phyloP scores from a whole-genome alignment of 164 flowering plant species.

The Dillenia suffruticosa region DNA sequence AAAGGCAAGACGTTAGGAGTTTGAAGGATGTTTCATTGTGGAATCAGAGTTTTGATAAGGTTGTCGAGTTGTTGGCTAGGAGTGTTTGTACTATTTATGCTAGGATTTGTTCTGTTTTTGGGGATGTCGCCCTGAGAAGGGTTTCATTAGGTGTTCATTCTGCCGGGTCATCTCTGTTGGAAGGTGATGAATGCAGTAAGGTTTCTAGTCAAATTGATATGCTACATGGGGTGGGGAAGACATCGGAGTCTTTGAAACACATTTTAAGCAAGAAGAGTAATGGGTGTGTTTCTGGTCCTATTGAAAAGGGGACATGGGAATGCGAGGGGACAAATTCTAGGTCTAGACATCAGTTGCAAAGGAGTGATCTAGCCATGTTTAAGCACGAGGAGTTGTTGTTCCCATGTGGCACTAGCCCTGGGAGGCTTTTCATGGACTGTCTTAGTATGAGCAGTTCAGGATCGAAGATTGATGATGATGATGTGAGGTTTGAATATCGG shows the following conservation, averaged over 20 bases:
- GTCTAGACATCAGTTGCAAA: conserved; percentile 26
- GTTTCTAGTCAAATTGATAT: conserved; percentile 25
- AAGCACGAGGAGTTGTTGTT: conserved; percentile 47
- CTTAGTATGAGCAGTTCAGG: conserved; percentile 72
- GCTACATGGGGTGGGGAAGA: conserved; percentile 8
- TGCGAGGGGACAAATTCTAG: conserved; percentile 22
- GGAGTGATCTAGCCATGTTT: conserved; percentile 27
- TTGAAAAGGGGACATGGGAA: conserved; percentile 20
- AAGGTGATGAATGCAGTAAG: conserved; percentile 21
- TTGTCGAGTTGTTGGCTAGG: conserved; percentile 79
- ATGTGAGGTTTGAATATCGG: conserved; percentile 28
- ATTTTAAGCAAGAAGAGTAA: conserved; percentile 23
- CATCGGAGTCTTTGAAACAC: conserved; percentile 28
- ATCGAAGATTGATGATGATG: conserved; percentile 48
- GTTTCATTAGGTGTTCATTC: too few species aligned
- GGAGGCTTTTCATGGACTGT: conserved; percentile 78
- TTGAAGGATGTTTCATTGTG: conserved; percentile 75
- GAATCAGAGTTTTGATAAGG: conserved; percentile 88
- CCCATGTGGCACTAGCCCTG: conserved; percentile 77
- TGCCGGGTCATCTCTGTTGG: background rate
- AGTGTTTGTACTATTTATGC: conserved; percentile 79
- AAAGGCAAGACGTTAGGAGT: conserved; percentile 78
- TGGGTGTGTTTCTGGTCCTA: conserved; percentile 27
- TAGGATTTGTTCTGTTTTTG: conserved; percentile 57
- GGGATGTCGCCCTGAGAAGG: conserved; percentile 24